Evolutionary conservation across 768 basidiomycete genomes (phyloP).

Genomic region (Lentinula sp.): DNA sequence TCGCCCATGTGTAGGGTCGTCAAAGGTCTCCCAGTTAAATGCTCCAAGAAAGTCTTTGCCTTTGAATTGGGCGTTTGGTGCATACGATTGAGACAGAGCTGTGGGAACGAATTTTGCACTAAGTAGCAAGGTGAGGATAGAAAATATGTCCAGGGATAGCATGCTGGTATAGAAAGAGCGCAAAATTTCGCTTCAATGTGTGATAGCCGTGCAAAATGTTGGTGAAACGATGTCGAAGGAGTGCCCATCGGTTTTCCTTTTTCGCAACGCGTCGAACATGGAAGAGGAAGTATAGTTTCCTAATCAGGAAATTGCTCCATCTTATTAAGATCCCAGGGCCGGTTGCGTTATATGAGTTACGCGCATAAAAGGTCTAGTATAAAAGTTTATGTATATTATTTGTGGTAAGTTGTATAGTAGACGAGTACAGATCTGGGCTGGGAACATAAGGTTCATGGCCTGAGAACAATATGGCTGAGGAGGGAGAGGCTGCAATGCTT

Average conservation of each 20-base stretch:
- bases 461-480: no score
- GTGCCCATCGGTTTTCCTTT: neutral
- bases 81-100: conserved; percentile 3
- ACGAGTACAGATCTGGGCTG: no score
- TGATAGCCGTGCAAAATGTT: neutral
- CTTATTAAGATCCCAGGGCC: neutral
- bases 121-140: neutral
- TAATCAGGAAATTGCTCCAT: neutral
- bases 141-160: neutral
- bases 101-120: neutral
- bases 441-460: no score
- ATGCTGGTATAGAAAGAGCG: neutral
- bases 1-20: conserved; percentile 64
- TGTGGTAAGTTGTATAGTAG: no score
- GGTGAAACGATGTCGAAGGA: neutral
- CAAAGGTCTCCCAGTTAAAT: conserved; percentile 43
- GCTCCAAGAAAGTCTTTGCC: conserved; percentile 34
- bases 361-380: no score
- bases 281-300: neutral
- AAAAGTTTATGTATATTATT: no score
- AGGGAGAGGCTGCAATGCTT: no score
- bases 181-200: neutral
- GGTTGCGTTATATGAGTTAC: neutral
- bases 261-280: neutral
- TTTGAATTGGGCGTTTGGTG: conserved; percentile 15